Base-by-base conservation (phyloP, 768 basidiomycete genomes). In the Clitopilus passeckerianus region DNA sequence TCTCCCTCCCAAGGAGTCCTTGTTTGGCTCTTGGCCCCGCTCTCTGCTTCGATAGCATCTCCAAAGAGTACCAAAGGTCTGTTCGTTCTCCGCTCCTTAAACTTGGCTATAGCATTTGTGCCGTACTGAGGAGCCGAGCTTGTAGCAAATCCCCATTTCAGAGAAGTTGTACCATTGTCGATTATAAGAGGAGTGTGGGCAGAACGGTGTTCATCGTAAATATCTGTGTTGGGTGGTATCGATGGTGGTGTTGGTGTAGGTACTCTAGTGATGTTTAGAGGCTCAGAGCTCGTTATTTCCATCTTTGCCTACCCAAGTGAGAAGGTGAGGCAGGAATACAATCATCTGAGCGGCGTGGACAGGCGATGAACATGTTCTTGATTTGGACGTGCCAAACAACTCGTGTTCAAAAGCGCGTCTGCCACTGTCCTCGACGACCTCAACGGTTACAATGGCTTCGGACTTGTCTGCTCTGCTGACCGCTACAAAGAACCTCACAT, bases 1-100 rank as follows among this genome's bases (percentile, higher is more conserved):
- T 98, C 97, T 7, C 93, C 95, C 69, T 99, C 97, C 89, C 91
- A 98, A 57, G 96, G 88, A 0, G 85, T 86, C 66, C 85, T 87
- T 6, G 86, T 80, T 69, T 91, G 91, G 1, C 85, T 82, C 65
- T 89, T 83, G 59, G 92, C 89, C 10, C 87, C 90, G 41, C 89
- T 89, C 70, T 99, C 97, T 12, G 86, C 78, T 46, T 97, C 95
- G 30, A 93, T 85, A 10, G 86, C 93, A 33, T 90, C 86, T 0
- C 97, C 97, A 59, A 96, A 96, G 12, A 98, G 78, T 30, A 95
- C 70, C n/a, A 95, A 75, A 0, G 87, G 89, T 61, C 82, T 87
- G 70, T 93, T 93, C 14, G 80, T 85, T 70, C 86, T 89, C 65
- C 95, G 83, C 65, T 98, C 97, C 71, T 92, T 92, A 75, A 91